Evolutionary conservation across 2,329 filamentous ascomycete species (phyloP), one percentile per base, ranked within the genome.

Genomic region (Taxawa tesnikishii): DNA sequence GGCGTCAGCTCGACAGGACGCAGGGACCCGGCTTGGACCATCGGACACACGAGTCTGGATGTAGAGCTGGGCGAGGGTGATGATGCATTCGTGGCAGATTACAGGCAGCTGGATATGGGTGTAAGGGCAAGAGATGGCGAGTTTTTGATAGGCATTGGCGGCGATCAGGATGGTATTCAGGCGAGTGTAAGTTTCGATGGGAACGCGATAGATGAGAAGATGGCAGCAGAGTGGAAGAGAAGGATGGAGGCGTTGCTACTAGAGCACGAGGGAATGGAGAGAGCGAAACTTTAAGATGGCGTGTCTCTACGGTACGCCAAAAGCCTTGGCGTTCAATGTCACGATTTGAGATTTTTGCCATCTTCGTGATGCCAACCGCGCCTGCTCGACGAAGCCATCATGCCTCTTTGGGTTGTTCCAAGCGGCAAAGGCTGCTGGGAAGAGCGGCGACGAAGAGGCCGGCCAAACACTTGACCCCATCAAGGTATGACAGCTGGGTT

Each of bases 81-180:
- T 31, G 50, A 48, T 28, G 54, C 58, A 21, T 58, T 65, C 28
- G 54, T 46, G 5, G 60, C 53, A 3, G 57, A 63, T 38, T 63
- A 53, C 29, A 41, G 50, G 4, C 38, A 43, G 3, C 27, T 59
- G 21, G 49, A 42, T 13, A 51, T 58, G 31, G 54, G 52, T 8
- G 62, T 67, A 6, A 43, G 62, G 19, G 58, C 60, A 3, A 45
- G 63, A 16, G 60, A 64, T 5, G 52, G 56, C 3, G 62, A 66
- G 43, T 66, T 65, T 34, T 34, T 66, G 34, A 44, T 64, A 2
- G 60, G 59, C 0, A 57, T 58, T 23, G 54, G 44, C 16, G 57
- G 59, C 1, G 41, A 43, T 13, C 47, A 49, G 23, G 51, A 56
- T 39, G 50, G 53, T 4, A 42, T 66, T 6, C 43, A 39, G n/a